These are phyloP conservation scores for Periconia sp. DNA, from an alignment of 2,329 filamentous ascomycete genomes.

Conservation along the genomic window DNA sequence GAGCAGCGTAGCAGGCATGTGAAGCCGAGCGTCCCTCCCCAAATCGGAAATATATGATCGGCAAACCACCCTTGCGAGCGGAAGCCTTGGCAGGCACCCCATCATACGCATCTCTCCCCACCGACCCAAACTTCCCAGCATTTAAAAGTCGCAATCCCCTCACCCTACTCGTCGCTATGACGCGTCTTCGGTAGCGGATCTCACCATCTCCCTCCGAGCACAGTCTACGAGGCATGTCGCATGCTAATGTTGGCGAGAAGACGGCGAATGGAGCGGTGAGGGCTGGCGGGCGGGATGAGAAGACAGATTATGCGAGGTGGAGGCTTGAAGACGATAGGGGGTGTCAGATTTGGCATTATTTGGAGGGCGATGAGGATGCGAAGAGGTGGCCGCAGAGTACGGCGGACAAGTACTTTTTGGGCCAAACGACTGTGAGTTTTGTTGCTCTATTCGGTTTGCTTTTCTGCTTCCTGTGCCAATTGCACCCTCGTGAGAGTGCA, in stretches of 20 bases:
- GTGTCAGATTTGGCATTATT: conserved; percentile 92
- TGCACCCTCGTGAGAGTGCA: too few species aligned
- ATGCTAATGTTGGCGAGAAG: conserved; percentile 20
- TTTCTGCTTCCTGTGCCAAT: too few species aligned
- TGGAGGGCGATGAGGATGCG: conserved; percentile 72
- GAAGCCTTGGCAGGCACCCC: conserved; percentile 4
- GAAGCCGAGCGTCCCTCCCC: neutral
- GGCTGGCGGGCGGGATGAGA: conserved; percentile 34
- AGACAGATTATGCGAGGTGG: conserved; percentile 85
- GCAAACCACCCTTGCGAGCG: neutral
- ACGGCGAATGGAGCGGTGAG: conserved; percentile 18
- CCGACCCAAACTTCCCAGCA: neutral
- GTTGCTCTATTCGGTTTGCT: too few species aligned
- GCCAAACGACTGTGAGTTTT: conserved; percentile 72
- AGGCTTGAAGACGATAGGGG: conserved; percentile 82
- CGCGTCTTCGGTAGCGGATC: neutral
- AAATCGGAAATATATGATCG: conserved; percentile 1
- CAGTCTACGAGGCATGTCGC: too few species aligned
- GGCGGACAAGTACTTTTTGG: conserved; percentile 90
- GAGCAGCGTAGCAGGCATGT: neutral
- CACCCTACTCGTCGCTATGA: neutral
- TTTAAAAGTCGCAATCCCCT: neutral
- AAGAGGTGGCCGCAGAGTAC: conserved; percentile 82
- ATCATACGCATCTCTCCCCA: neutral
- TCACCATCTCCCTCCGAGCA: too few species aligned